A percentile compares a stretch with the other conserved stretches of the same genome.
These are phyloP conservation scores for Colletotrichum tanaceti DNA, from an alignment of 2,329 filamentous ascomycete species.

Conservation along the genomic window DNA sequence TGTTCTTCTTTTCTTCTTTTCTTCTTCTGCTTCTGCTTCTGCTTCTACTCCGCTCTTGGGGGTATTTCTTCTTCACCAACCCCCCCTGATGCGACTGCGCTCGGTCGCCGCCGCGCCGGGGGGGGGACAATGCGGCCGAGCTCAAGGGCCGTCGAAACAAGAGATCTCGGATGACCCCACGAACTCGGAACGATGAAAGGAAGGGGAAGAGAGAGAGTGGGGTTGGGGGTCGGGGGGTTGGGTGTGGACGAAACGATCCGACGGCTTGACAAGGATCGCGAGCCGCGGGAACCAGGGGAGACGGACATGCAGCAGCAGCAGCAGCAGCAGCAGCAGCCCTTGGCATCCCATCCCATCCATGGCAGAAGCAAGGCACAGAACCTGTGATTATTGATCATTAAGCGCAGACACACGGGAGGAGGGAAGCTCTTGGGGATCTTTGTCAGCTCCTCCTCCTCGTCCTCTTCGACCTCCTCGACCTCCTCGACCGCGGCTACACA, in stretches of 20 bases:
- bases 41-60: neutral
- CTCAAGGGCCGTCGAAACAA: slow-evolving; percentile 16
- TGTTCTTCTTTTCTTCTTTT: neutral
- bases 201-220: too few relatives aligned
- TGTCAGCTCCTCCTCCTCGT: neutral
- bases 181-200: too few relatives aligned
- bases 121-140: too few relatives aligned
- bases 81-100: slow-evolving; percentile 20
- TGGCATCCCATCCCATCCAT: neutral
- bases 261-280: neutral
- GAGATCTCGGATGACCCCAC: neutral
- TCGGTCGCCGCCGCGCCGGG: slow-evolving; percentile 17
- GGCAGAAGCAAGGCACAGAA: slow-evolving; percentile 8
- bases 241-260: neutral
- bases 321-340: too few relatives aligned
- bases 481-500: slow-evolving; percentile 4
- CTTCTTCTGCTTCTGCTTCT: slow-evolving; percentile 1
- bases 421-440: too few relatives aligned
- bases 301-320: too few relatives aligned
- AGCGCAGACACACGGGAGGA: neutral
- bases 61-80: slow-evolving; percentile 29
- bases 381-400: slow-evolving; percentile 7
- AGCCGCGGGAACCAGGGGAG: slow-evolving; percentile 29
- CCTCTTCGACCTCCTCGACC: neutral
- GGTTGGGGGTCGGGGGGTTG: too few relatives aligned